phyloP scores from a whole-genome alignment of 2,329 filamentous ascomycete genomes.

The Colletotrichum eleusines region DNA sequence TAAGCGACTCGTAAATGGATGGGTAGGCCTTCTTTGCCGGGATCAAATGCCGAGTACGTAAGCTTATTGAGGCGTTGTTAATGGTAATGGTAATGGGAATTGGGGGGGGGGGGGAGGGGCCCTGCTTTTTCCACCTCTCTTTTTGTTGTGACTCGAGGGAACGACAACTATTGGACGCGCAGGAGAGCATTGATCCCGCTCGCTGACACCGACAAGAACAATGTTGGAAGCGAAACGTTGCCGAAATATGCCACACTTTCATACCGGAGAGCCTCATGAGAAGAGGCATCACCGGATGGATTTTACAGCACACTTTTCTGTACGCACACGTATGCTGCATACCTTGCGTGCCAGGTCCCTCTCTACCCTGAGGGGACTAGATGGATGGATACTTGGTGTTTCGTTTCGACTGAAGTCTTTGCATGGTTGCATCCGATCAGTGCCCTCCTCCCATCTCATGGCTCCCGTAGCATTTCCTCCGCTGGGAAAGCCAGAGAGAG shows the following conservation, averaged over 20 bases:
- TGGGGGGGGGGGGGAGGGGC: too few relatives aligned
- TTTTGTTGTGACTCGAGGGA: too few relatives aligned
- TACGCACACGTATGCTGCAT: background rate
- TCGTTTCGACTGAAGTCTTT: conserved; percentile 35
- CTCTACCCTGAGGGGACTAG: background rate
- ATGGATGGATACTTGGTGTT: conserved; percentile 22
- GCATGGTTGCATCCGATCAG: conserved; percentile 28
- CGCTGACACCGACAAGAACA: conserved; percentile 2
- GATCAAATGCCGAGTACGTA: too few relatives aligned
- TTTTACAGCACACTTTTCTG: background rate
- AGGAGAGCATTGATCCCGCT: conserved; percentile 13
- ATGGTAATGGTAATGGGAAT: too few relatives aligned
- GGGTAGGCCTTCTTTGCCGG: too few relatives aligned
- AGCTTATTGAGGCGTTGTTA: too few relatives aligned
- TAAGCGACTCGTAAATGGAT: too few relatives aligned
- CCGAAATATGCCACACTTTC: conserved; percentile 11
- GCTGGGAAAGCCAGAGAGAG: conserved; percentile 19
- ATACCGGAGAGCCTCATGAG: background rate
- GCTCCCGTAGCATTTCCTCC: conserved; percentile 20
- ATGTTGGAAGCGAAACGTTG: conserved; percentile 9
- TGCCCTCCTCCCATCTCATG: background rate
- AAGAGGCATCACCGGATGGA: background rate
- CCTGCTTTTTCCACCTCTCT: too few relatives aligned
- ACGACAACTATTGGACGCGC: conserved; percentile 11
- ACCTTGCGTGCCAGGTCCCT: too few relatives aligned